Conservation (phyloP, 1,139 yeast species). For the Torulaspora globosa region DNA sequence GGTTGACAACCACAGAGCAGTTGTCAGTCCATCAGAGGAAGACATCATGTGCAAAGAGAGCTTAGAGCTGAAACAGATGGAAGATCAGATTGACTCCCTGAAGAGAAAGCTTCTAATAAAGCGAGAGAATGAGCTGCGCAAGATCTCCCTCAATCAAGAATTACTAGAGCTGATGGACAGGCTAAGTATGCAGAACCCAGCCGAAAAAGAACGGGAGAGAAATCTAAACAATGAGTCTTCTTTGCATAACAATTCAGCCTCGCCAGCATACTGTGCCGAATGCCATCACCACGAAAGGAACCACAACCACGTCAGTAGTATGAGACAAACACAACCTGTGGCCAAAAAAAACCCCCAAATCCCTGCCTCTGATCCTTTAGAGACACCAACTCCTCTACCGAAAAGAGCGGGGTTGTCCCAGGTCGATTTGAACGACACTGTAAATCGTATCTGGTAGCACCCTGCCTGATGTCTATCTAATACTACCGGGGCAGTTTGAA, state of each 20-base stretch:
- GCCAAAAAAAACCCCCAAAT: slow-evolving; percentile 7
- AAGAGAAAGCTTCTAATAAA: slow-evolving; percentile 29
- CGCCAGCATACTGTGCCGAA: slow-evolving; percentile 13
- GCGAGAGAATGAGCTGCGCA: slow-evolving; percentile 33
- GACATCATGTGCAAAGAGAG: slow-evolving; percentile 34
- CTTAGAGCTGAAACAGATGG: slow-evolving; percentile 30
- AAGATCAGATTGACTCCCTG: slow-evolving; percentile 30
- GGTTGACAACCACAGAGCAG: slow-evolving; percentile 1
- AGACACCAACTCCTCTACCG: slow-evolving; percentile 16
- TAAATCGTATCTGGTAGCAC: slow-evolving; percentile 15
- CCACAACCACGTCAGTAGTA: slow-evolving; percentile 5
- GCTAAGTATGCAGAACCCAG: slow-evolving; percentile 8
- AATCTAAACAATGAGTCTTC: slow-evolving; percentile 2
- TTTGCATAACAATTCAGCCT: background rate
- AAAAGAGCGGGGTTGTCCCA: slow-evolving; percentile 10
- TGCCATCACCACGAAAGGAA: slow-evolving; percentile 12
- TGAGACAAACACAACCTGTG: background rate
- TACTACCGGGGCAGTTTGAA: too few species aligned
- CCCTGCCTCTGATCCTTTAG: slow-evolving; percentile 13
- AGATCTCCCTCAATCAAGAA: slow-evolving; percentile 31
- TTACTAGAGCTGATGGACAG: slow-evolving; percentile 25
- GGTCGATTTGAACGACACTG: slow-evolving; percentile 11
- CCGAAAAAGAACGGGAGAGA: slow-evolving; percentile 8
- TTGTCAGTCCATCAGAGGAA: slow-evolving; percentile 27
- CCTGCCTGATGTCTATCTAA: background rate